phyloP scores from a whole-genome alignment of 805 yeast genomes.

The Saccharomycopsis sp. region DNA sequence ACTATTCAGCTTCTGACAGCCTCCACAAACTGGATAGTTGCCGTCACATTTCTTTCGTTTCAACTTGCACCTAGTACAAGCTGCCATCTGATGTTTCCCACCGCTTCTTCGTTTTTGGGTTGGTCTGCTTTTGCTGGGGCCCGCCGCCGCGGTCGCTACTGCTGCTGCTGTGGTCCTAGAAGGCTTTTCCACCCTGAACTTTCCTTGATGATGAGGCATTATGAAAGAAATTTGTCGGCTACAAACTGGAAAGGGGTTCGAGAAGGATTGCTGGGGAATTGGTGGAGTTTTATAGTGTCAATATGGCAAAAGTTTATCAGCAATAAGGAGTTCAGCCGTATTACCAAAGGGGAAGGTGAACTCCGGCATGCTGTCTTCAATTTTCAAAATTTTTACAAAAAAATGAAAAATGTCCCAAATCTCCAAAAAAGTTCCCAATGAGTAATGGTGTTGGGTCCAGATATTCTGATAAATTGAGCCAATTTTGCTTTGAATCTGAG shows the following conservation, averaged over 20 bases:
- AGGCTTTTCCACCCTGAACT: background rate
- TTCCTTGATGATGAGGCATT: background rate
- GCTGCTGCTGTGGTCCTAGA: background rate
- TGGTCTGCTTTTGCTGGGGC: background rate
- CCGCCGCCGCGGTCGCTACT: background rate
- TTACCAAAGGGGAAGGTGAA: too few relatives aligned
- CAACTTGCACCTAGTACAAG: constrained; percentile 40
- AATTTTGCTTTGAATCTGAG: constrained; percentile 22
- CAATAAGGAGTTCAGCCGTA: too few relatives aligned
- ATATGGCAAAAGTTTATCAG: too few relatives aligned
- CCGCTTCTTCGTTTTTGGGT: constrained; percentile 13
- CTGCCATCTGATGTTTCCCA: constrained; percentile 30
- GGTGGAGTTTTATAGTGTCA: too few relatives aligned
- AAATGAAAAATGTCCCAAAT: constrained; percentile 22
- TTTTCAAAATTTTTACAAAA: constrained; percentile 21
- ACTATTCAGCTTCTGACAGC: constrained; percentile 30
- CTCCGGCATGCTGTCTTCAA: background rate
- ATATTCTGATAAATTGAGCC: too few relatives aligned
- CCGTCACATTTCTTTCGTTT: constrained; percentile 44
- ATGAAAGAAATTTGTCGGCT: background rate
- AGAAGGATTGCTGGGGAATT: too few relatives aligned
- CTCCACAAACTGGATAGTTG: constrained; percentile 36
- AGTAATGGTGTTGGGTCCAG: too few relatives aligned
- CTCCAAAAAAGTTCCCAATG: too few relatives aligned
- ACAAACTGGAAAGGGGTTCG: too few relatives aligned